These are phyloP conservation scores for Cylindricascospora bacillispora DNA, from an alignment of 1,139 yeast genomes.

Conservation along the genomic window DNA sequence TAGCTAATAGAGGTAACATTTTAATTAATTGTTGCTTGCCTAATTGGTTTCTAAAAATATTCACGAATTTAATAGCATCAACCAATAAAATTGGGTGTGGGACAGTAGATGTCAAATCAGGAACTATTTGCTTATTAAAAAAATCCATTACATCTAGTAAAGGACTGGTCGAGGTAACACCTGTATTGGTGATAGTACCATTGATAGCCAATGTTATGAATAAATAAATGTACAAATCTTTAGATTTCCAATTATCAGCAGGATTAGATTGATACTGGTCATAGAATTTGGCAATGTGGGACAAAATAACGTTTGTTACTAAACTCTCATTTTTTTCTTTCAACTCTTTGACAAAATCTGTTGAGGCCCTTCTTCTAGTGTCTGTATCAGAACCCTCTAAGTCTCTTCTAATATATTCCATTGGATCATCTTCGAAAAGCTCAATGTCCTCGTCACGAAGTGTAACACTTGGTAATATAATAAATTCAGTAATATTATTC, in stretches of 20 bases:
- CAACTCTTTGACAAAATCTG: conserved; percentile 79
- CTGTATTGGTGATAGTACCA: conserved; percentile 72
- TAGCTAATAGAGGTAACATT: conserved; percentile 69
- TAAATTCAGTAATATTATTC: conserved; percentile 66
- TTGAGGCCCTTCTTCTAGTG: conserved; percentile 81
- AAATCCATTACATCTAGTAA: conserved; percentile 79
- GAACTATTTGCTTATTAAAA: conserved; percentile 68
- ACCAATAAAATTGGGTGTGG: conserved; percentile 68
- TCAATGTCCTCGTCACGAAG: conserved; percentile 84
- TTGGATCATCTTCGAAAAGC: conserved; percentile 91
- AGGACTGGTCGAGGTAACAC: conserved; percentile 79
- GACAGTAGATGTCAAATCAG: conserved; percentile 44
- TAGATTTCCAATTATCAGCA: conserved; percentile 56
- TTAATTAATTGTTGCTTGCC: conserved; percentile 72
- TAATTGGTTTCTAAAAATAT: conserved; percentile 83
- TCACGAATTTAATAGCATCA: conserved; percentile 85
- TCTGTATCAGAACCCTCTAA: conserved; percentile 92
- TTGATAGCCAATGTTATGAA: conserved; percentile 86
- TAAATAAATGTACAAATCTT: conserved; percentile 77
- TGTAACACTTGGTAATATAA: conserved; percentile 77
- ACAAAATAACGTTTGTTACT: conserved; percentile 65
- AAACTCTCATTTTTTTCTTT: conserved; percentile 66
- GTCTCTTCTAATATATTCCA: conserved; percentile 82
- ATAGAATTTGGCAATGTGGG: conserved; percentile 62
- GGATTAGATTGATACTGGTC: conserved; percentile 33